phyloP scores from a whole-genome alignment of 148 eudicot genomes.

The Chenopodium berlandieri region DNA sequence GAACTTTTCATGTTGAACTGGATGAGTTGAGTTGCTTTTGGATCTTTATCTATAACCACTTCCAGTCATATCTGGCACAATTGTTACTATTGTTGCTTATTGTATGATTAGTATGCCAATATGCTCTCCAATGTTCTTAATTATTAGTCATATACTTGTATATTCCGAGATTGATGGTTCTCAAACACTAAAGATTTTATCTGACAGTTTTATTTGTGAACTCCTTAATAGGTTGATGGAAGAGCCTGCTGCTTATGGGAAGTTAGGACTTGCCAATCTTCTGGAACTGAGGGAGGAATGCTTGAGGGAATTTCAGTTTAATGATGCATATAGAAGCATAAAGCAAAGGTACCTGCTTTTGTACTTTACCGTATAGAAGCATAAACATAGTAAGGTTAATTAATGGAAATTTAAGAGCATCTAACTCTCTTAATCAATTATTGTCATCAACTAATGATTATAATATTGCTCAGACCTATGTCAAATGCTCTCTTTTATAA shows the following conservation, averaged over 20 bases:
- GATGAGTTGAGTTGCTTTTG: slow-evolving; percentile 8
- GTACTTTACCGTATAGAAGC: neutral
- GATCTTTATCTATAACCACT: neutral
- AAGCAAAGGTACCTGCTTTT: slow-evolving; percentile 64
- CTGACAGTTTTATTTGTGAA: neutral
- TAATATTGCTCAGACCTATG: neutral
- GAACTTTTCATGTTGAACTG: neutral
- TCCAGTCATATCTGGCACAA: neutral
- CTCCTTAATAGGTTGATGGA: slow-evolving; percentile 72
- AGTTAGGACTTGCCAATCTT: slow-evolving; percentile 92
- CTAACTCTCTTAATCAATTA: neutral
- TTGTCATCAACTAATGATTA: neutral
- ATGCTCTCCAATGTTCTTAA: neutral
- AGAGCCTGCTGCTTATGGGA: slow-evolving; percentile 98
- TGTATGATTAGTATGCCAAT: neutral
- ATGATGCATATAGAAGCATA: slow-evolving; percentile 90
- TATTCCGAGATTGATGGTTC: neutral
- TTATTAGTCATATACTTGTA: too few species aligned
- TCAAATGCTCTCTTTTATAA: neutral
- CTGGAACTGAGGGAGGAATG: slow-evolving; percentile 96
- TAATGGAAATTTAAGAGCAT: neutral
- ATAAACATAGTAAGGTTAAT: neutral
- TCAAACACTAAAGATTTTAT: neutral
- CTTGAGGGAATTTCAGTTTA: slow-evolving; percentile 89
- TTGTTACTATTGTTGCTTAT: neutral